phyloP scores from a whole-genome alignment of 306 rosid species.

The Gastrolobium bilobum region DNA sequence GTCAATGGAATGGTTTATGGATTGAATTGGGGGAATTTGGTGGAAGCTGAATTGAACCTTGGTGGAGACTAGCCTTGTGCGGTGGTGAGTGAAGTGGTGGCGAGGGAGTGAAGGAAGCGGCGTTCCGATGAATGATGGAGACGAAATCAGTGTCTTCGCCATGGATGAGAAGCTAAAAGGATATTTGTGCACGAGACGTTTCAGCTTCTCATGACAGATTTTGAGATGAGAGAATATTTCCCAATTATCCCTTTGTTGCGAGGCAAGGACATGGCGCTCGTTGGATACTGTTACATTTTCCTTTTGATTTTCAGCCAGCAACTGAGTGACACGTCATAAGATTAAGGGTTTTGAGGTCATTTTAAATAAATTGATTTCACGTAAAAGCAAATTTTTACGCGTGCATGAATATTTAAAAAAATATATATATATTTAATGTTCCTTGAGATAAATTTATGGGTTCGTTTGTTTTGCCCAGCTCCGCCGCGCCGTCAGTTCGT shows the following conservation, averaged over 20 bases:
- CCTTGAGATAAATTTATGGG: no score
- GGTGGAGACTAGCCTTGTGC: slow-evolving; percentile 61
- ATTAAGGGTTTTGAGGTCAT: slow-evolving; percentile 30
- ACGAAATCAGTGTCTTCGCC: slow-evolving; percentile 85
- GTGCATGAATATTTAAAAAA: no score
- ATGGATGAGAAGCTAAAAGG: slow-evolving; percentile 65
- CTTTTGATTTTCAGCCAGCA: slow-evolving; percentile 38
- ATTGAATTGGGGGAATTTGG: slow-evolving; percentile 73
- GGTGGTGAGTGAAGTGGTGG: slow-evolving; percentile 63
- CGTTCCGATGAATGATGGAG: slow-evolving; percentile 74
- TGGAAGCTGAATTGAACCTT: slow-evolving; percentile 84
- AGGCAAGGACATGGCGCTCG: slow-evolving; percentile 15
- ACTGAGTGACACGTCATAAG: slow-evolving; percentile 42
- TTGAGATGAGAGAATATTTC: slow-evolving; percentile 42
- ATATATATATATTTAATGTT: no score
- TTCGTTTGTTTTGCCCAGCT: no score
- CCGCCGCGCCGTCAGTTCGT: no score
- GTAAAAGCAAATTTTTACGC: no score
- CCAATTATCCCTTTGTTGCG: slow-evolving; percentile 57
- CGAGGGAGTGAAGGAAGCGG: slow-evolving; percentile 72
- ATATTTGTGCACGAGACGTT: slow-evolving; percentile 10
- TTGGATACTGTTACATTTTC: slow-evolving; percentile 36
- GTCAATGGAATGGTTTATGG: slow-evolving; percentile 60
- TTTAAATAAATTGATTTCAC: neutral
- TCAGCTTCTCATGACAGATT: slow-evolving; percentile 67